Percentiles rank a stretch among this genome's conserved stretches.
phyloP scores from a whole-genome alignment of 148 eudicot species.

The Chenopodium suecicum region DNA sequence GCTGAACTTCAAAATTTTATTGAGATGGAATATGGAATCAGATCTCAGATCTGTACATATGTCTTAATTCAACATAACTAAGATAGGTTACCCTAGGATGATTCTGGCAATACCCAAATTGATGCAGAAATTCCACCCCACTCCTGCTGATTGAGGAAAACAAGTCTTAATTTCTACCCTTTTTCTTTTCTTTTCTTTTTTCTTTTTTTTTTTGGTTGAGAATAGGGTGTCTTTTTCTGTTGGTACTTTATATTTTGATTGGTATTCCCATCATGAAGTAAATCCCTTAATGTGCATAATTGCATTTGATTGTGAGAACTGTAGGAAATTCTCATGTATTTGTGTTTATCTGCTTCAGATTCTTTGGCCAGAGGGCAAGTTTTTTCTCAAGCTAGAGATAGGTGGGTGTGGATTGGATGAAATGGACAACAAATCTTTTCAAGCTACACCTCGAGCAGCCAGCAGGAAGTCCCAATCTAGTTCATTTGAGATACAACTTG shows the following conservation, averaged over 20 bases:
- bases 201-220: background rate
- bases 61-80: background rate
- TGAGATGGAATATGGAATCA: background rate
- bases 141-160: background rate
- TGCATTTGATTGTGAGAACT: background rate
- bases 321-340: background rate
- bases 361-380: conserved; percentile 89
- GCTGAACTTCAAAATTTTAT: background rate
- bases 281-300: too few relatives aligned
- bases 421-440: conserved; percentile 41
- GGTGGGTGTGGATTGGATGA: conserved; percentile 37
- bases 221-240: background rate
- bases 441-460: conserved; percentile 39
- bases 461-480: conserved; percentile 42
- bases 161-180: too few relatives aligned
- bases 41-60: background rate
- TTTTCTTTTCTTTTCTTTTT: background rate
- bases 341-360: conserved; percentile 41
- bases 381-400: conserved; percentile 57
- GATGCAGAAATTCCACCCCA: background rate
- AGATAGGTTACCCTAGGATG: background rate
- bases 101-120: background rate
- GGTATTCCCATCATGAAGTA: background rate
- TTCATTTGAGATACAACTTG: conserved; percentile 86
- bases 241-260: background rate